Percentiles rank a stretch among this genome's conserved stretches.
These are phyloP conservation scores for Fusarium sarcochroum DNA, from an alignment of 2,329 filamentous ascomycete genomes.

Conservation along the genomic window DNA sequence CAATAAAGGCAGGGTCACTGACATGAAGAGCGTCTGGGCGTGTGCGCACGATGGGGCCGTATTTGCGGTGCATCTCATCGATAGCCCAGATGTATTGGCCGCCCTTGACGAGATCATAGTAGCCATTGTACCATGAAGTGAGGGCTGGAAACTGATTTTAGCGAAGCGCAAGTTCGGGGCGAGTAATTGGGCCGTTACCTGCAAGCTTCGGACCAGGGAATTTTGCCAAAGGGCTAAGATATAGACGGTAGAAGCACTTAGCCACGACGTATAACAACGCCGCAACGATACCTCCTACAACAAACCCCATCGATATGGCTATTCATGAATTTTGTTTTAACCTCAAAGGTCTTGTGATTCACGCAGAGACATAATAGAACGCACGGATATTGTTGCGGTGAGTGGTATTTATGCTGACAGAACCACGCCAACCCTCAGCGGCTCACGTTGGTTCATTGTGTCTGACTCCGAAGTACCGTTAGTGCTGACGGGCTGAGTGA, in stretches of 20 bases:
- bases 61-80: slow-evolving; percentile 54
- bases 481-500: too few relatives aligned
- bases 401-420: not conserved
- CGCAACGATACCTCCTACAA: not conserved
- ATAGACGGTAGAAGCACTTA: slow-evolving; percentile 40
- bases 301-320: not conserved
- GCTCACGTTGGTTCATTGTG: too few relatives aligned
- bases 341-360: not conserved
- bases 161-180: too few relatives aligned
- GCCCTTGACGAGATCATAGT: slow-evolving; percentile 31
- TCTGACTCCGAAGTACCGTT: too few relatives aligned
- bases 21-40: slow-evolving; percentile 47
- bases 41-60: slow-evolving; percentile 53
- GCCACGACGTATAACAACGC: slow-evolving; percentile 7
- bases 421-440: too few relatives aligned
- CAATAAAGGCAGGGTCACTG: slow-evolving; percentile 46
- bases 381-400: too few relatives aligned
- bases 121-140: slow-evolving; percentile 31
- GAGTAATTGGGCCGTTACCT: slow-evolving; percentile 5
- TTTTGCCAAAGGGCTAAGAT: slow-evolving; percentile 37
- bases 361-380: too few relatives aligned
- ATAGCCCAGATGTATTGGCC: slow-evolving; percentile 37
- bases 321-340: not conserved
- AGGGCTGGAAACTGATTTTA: slow-evolving; percentile 4
- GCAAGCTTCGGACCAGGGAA: slow-evolving; percentile 46